phyloP scores from a whole-genome alignment of 2,329 filamentous ascomycete genomes.

The Fusarium nisikadoi region DNA sequence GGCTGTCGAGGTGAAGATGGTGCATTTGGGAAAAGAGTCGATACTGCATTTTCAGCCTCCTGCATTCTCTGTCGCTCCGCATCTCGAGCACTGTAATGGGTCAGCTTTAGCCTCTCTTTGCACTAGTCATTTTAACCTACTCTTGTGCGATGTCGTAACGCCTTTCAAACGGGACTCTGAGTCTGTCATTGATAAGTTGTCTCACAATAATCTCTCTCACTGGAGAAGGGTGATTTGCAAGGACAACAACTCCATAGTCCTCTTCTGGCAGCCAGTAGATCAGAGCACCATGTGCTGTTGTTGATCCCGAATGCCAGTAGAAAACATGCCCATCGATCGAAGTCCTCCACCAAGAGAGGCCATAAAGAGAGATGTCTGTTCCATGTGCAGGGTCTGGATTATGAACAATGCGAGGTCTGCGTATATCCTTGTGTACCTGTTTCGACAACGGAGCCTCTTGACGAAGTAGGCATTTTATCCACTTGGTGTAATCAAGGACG shows the following conservation, averaged over 20 bases:
- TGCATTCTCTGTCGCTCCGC: slow-evolving; percentile 19
- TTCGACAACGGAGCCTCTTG: slow-evolving; percentile 38
- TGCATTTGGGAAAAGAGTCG: neutral
- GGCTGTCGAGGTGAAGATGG: neutral
- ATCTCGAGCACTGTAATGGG: neutral
- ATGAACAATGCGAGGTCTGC: slow-evolving; percentile 48
- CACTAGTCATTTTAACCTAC: slow-evolving; percentile 25
- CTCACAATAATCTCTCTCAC: slow-evolving; percentile 42
- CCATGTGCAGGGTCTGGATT: neutral
- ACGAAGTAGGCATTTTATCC: slow-evolving; percentile 60
- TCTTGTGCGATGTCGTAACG: slow-evolving; percentile 29
- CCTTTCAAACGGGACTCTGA: slow-evolving; percentile 35
- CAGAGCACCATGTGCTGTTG: slow-evolving; percentile 42
- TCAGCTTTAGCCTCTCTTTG: neutral
- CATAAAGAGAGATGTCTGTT: slow-evolving; percentile 43
- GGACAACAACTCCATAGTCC: slow-evolving; percentile 48
- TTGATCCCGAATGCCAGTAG: slow-evolving; percentile 47
- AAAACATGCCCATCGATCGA: slow-evolving; percentile 42
- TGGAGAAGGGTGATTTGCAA: slow-evolving; percentile 56
- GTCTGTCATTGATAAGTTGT: slow-evolving; percentile 47
- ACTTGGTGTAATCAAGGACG: slow-evolving; percentile 62
- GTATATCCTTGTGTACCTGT: slow-evolving; percentile 45
- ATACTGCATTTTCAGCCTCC: neutral
- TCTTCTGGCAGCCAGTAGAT: slow-evolving; percentile 49
- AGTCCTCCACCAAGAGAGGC: slow-evolving; percentile 46